Conservation (phyloP, 202 grass and related monocot species). For the Hordeum pubiflorum region DNA sequence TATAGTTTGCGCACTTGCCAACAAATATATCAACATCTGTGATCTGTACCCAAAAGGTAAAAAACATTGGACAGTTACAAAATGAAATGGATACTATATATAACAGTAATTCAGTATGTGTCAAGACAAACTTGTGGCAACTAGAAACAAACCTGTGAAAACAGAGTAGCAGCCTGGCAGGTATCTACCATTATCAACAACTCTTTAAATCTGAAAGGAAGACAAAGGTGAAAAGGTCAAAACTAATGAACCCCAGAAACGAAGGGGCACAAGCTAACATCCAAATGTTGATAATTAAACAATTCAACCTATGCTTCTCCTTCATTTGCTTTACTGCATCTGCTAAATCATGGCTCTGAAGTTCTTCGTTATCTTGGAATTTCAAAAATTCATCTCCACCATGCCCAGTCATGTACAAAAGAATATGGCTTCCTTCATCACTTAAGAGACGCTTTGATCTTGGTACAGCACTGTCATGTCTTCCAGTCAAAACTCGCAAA, state of each 20-base stretch:
- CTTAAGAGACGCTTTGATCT: constrained; percentile 94
- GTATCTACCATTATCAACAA: constrained; percentile 98
- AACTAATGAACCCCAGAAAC: constrained; percentile 1
- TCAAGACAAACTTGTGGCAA: background rate
- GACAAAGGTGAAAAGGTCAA: constrained; percentile 12
- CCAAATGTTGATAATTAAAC: background rate
- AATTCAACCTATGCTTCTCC: constrained; percentile 71
- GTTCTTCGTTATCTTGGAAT: constrained; percentile 98
- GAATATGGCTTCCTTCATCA: constrained; percentile 98
- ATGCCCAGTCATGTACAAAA: constrained; percentile 98
- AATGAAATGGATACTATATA: background rate
- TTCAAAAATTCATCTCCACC: constrained; percentile 97
- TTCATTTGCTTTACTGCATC: constrained; percentile 99
- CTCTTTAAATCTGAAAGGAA: constrained; percentile 78
- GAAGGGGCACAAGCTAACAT: constrained; percentile 9
- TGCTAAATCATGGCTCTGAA: constrained; percentile 96
- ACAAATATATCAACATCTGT: background rate
- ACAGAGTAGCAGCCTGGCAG: constrained; percentile 97
- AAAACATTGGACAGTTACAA: background rate
- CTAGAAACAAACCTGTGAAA: constrained; percentile 66
- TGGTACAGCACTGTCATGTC: constrained; percentile 72
- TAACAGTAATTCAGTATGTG: background rate
- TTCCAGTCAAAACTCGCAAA: constrained; percentile 78
- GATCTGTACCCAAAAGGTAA: background rate
- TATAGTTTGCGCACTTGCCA: too few species aligned